Conservation (phyloP, 2,329 filamentous ascomycete species). For the Aspergillus sp. region DNA sequence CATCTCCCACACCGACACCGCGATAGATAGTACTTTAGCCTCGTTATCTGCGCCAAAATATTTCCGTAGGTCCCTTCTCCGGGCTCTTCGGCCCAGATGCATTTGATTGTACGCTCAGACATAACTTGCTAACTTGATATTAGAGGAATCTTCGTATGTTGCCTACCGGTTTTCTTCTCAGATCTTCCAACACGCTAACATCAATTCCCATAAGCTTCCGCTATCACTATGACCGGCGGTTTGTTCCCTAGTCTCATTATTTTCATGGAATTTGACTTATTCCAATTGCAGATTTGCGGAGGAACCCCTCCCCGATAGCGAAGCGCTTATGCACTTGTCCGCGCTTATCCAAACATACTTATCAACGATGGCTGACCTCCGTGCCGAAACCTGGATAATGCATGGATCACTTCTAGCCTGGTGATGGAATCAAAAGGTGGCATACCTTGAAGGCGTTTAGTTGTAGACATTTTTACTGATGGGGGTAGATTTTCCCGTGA, state of each 20-base stretch:
- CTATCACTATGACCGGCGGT: slow-evolving; percentile 57
- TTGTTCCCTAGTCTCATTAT: slow-evolving; percentile 3
- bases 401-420: slow-evolving; percentile 61
- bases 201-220: slow-evolving; percentile 44
- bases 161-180: not conserved
- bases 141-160: slow-evolving; percentile 48
- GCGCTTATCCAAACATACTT: slow-evolving; percentile 58
- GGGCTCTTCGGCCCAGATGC: not conserved
- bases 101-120: slow-evolving; percentile 12
- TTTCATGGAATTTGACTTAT: slow-evolving; percentile 14
- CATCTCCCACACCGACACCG: too few relatives aligned
- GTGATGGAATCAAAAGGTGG: slow-evolving; percentile 61
- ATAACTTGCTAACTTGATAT: slow-evolving; percentile 7
- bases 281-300: slow-evolving; percentile 48
- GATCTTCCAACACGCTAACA: slow-evolving; percentile 4
- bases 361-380: slow-evolving; percentile 56
- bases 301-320: slow-evolving; percentile 45
- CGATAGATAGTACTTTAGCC: not conserved
- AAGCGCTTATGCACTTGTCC: slow-evolving; percentile 50
- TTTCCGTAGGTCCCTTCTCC: slow-evolving; percentile 43
- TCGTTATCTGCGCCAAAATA: slow-evolving; percentile 47
- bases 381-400: slow-evolving; percentile 64
- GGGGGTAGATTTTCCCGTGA: slow-evolving; percentile 56
- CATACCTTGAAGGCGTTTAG: slow-evolving; percentile 1
- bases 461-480: not conserved